Conservation (phyloP, 1,284 basidiomycete genomes). For the Hemileia vastatrix region DNA sequence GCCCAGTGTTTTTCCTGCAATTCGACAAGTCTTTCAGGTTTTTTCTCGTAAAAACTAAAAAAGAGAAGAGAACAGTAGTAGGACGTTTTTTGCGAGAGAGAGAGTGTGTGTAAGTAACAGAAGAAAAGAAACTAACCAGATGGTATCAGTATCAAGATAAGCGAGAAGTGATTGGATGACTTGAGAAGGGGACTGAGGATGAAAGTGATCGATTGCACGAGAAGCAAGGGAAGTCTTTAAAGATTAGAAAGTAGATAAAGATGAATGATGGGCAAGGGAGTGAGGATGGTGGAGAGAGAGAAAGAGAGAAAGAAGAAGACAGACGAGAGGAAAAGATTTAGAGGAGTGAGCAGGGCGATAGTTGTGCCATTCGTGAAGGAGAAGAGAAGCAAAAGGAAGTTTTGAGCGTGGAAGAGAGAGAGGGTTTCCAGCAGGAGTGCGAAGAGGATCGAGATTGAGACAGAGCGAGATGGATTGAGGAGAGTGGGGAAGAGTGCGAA, state of each 20-base stretch:
- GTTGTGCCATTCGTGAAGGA: conserved; percentile 15
- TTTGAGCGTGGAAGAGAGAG: conserved; percentile 13
- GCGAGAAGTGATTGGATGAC: conserved; percentile 65
- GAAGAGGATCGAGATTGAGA: too few species aligned
- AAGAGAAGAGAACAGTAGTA: not conserved
- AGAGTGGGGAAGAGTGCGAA: conserved; percentile 61
- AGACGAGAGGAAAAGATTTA: conserved; percentile 16
- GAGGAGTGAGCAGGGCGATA: conserved; percentile 8
- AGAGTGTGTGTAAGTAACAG: not conserved
- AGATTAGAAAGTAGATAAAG: not conserved
- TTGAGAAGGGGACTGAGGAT: conserved; percentile 54
- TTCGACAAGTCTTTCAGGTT: conserved; percentile 63
- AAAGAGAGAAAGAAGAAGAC: conserved; percentile 4
- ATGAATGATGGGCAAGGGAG: conserved; percentile 10
- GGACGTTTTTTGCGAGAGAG: conserved; percentile 17
- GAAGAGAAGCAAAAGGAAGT: conserved; percentile 8
- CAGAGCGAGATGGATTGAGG: conserved; percentile 69
- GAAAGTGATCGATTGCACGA: conserved; percentile 73
- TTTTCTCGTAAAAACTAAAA: conserved; percentile 67
- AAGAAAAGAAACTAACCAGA: conserved; percentile 56
- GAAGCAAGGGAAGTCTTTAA: conserved; percentile 74
- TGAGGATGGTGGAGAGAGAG: conserved; percentile 1
- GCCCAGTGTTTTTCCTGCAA: conserved; percentile 84
- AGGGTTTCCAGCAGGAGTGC: conserved; percentile 14
- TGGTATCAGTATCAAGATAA: conserved; percentile 90